Conservation (phyloP, 1,139 yeast genomes). For the Magnusiomyces sp. region DNA sequence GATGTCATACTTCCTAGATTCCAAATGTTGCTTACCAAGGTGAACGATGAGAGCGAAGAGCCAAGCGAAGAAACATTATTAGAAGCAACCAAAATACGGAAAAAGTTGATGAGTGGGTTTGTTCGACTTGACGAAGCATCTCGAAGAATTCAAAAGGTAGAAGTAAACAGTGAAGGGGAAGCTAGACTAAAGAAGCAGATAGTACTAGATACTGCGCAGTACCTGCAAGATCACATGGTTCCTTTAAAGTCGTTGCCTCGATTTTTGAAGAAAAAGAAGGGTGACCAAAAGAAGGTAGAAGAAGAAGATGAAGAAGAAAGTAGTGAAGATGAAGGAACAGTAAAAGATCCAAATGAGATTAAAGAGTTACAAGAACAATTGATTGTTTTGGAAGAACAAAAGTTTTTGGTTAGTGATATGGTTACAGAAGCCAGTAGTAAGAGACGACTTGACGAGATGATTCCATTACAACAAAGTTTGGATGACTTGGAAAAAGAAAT, state of each 20-base stretch:
- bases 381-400: slow-evolving; percentile 82
- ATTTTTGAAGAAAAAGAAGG: slow-evolving; percentile 28
- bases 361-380: slow-evolving; percentile 61
- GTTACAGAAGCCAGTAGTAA: slow-evolving; percentile 53
- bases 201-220: slow-evolving; percentile 39
- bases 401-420: slow-evolving; percentile 57
- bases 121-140: slow-evolving; percentile 39
- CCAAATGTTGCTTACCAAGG: slow-evolving; percentile 31
- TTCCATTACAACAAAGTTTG: slow-evolving; percentile 50
- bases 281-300: slow-evolving; percentile 1
- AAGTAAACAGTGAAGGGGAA: slow-evolving; percentile 34
- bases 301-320: slow-evolving; percentile 9
- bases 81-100: slow-evolving; percentile 36
- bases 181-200: slow-evolving; percentile 39
- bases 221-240: slow-evolving; percentile 47
- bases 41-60: slow-evolving; percentile 29
- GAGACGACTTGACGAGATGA: slow-evolving; percentile 71
- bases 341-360: slow-evolving; percentile 35
- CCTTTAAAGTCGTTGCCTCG: slow-evolving; percentile 44
- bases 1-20: slow-evolving; percentile 36
- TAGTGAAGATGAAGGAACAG: slow-evolving; percentile 15
- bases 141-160: slow-evolving; percentile 32
- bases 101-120: slow-evolving; percentile 38
- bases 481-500: slow-evolving; percentile 52
- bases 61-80: slow-evolving; percentile 27